These are phyloP conservation scores for Fraxinus ornus DNA, from an alignment of 305 asterid species.

Conservation along the genomic window DNA sequence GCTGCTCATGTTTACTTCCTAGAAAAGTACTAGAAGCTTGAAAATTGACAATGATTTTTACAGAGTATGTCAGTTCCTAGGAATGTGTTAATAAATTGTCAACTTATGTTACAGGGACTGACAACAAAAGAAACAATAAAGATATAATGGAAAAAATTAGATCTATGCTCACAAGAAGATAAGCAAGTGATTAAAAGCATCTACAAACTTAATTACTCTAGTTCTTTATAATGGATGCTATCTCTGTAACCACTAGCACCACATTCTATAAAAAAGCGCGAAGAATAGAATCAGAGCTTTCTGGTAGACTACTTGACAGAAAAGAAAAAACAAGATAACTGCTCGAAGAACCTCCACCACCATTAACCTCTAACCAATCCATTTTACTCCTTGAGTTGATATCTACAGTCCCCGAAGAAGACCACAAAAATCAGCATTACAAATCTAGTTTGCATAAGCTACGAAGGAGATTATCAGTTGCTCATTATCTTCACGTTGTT, in stretches of 20 bases:
- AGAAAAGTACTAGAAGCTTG: background rate
- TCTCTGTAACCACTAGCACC: background rate
- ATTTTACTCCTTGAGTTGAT: background rate
- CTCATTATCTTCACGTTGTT: constrained; percentile 2
- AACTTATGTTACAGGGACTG: background rate
- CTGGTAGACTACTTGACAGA: background rate
- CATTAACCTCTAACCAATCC: background rate
- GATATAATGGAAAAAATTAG: background rate
- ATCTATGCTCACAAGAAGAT: background rate
- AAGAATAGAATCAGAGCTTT: background rate
- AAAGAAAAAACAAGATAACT: background rate
- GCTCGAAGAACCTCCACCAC: background rate
- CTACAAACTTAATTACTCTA: background rate
- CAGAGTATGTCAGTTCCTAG: background rate
- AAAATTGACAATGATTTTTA: background rate
- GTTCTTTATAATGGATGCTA: background rate
- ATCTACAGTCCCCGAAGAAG: background rate
- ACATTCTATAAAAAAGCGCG: background rate
- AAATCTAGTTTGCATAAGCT: background rate
- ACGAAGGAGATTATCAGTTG: constrained; percentile 3
- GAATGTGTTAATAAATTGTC: background rate
- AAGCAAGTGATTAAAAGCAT: background rate
- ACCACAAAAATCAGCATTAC: background rate
- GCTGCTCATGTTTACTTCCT: background rate
- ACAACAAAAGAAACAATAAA: background rate